Evolutionary conservation across 495 filamentous ascomycete species (phyloP).

Genomic region (Penicillium cinerascens): DNA sequence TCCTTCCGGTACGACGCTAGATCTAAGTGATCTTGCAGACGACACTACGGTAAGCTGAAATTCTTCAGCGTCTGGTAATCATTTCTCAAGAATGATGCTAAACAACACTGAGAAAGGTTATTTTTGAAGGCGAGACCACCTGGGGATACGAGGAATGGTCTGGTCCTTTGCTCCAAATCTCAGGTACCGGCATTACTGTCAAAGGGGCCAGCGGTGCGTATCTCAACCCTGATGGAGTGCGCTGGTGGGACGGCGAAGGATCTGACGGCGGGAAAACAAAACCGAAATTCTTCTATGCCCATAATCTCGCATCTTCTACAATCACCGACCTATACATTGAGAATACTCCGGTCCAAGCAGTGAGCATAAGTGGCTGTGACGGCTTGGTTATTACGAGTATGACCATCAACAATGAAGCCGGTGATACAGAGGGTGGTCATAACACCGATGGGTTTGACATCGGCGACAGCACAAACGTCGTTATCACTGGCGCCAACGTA

Average conservation of each 20-base stretch:
- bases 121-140: constrained; percentile 50
- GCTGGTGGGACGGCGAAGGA: constrained; percentile 53
- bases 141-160: constrained; percentile 54
- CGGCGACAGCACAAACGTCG: constrained; percentile 48
- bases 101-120: constrained; percentile 31
- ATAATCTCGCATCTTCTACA: constrained; percentile 36
- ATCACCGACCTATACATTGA: constrained; percentile 45
- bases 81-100: background rate
- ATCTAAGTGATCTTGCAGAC: constrained; percentile 43
- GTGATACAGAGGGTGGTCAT: constrained; percentile 47
- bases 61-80: background rate
- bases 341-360: constrained; percentile 62
- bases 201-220: constrained; percentile 39
- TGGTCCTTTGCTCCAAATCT: constrained; percentile 47
- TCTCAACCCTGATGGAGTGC: constrained; percentile 41
- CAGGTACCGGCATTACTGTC: constrained; percentile 46
- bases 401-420: constrained; percentile 59
- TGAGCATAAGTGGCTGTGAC: constrained; percentile 50
- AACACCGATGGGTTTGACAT: constrained; percentile 71
- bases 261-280: constrained; percentile 55
- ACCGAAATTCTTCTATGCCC: constrained; percentile 57
- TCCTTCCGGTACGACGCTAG: constrained; percentile 49
- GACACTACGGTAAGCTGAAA: constrained; percentile 37
- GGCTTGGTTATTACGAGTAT: constrained; percentile 50
- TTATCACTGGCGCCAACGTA: constrained; percentile 52